Base-by-base conservation (phyloP, 148 eudicot genomes). In the Spergularia bocconei region DNA sequence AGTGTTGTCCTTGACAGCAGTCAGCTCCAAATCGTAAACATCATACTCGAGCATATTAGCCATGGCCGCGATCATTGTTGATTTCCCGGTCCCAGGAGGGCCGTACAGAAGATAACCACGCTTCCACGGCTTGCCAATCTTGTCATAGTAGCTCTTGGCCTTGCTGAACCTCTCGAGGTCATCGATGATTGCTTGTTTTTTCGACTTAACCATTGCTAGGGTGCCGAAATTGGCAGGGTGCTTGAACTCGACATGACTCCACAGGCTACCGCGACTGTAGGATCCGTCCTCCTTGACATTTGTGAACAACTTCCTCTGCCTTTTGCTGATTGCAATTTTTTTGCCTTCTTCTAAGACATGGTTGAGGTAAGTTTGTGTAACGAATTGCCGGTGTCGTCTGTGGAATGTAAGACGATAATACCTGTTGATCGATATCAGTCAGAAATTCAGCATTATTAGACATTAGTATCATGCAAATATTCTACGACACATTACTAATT, bases 51-150 rank as follows among this genome's bases (percentile, higher is more conserved):
- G 69, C 53, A 76, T 60, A 61, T 81, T 81, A 59, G 83, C 80
- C 80, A 81, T 81, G 20, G 83, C 83, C 5, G 80, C 83, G 25
- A 81, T 72, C 83, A 81, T 60, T n/a, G 80, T 81, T 4, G 83
- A 81, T 67, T 81, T 81, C 44, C 82, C 79, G 9, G 82, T 80
- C 13, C 82, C 83, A 2, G 83, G 83, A 36, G 83, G 83, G 0
- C 83, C 83, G 52, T 71, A 77, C 9, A 81, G 50, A 70, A 81
- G 39, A 47, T 80, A 80, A 4, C 83, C 83, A 4, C 81, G 62
- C 50, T 79, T 82, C 82, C 85, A 82, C 6, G 85, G 79, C 73
- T 78, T 78, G 21, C 82, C 84, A 57, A 77, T 81, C 19, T 48
- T 71, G 48, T 44, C 69, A 44, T 82, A 82, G 23, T 63, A 79